Base-by-base conservation (phyloP, 1,284 basidiomycete genomes). In the Sporisorium reilianum region DNA sequence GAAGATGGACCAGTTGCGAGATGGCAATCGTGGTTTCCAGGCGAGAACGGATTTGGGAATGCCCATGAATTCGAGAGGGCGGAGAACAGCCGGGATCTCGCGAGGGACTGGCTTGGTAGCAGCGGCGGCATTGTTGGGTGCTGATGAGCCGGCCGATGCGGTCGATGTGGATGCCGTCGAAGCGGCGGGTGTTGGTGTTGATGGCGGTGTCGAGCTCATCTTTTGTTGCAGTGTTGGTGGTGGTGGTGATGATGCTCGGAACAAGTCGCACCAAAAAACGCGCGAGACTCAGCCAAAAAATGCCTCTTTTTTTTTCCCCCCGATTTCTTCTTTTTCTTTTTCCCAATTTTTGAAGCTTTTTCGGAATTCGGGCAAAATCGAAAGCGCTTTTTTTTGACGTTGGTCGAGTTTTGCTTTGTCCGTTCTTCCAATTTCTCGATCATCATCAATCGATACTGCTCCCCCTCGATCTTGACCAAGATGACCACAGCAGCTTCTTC, bases 1-100 rank as follows among this genome's bases (percentile, higher is more conserved):
- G 86, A 97, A 97, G 81, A 97, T 94, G 82, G 93, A 90, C 93
- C 93, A 95, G 83, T 97, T 97, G 69, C 93, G 89, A 2, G 92
- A 94, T 7, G 95, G 95, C 40, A 97, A 88, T 20, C 82, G 80
- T 7, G 87, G 87, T 65, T 86, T 85, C 84, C 85, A 87, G 4
- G 79, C 80, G n/a, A 87, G 80, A 16, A 87, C 85, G 6, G 78
- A 79, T 44, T 84, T 84, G 10, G 87, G 87, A 7, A 88, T 79
- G 58, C 87, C 87, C 26, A 87, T 86, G 78, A 86, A 86, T 67
- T 84, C 82, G 36, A 88, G 83, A 8, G 86, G 85, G n/a, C 67
- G 60, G 18, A 80, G 83, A 38, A 62, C 65, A 58, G 65, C 40
- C 30, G 57, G 82, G 55, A 72, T 70, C 58, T 70, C 72, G 53